Conservation (phyloP, 768 basidiomycete genomes). For the Coprinopsis marcescibilis region DNA sequence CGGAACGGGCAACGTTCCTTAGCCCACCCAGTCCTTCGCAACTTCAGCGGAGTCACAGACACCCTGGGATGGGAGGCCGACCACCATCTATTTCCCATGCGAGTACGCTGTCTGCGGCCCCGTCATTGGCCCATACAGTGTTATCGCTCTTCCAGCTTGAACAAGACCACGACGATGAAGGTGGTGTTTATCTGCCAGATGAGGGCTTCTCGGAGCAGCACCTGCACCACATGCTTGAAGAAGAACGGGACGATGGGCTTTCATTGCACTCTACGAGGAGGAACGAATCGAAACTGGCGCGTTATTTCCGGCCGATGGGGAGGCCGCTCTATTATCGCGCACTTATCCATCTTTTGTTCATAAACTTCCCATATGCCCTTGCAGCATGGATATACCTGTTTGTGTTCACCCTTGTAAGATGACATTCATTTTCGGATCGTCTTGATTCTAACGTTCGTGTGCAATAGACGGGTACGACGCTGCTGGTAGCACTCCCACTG, state of each 20-base stretch:
- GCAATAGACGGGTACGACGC: constrained; percentile 65
- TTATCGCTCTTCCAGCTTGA: constrained; percentile 62
- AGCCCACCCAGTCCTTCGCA: constrained; percentile 21
- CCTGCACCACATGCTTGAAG: constrained; percentile 26
- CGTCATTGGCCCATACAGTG: constrained; percentile 64
- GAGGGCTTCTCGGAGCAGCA: constrained; percentile 23
- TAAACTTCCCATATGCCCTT: constrained; percentile 79
- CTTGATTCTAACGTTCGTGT: neutral
- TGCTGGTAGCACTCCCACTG: constrained; percentile 73
- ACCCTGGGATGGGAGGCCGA: too few relatives aligned
- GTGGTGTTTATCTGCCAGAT: constrained; percentile 5
- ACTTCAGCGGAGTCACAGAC: constrained; percentile 18
- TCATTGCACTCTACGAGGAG: constrained; percentile 10
- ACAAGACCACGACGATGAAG: constrained; percentile 22
- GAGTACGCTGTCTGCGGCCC: constrained; percentile 50
- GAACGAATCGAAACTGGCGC: constrained; percentile 31
- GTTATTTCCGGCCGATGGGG: constrained; percentile 62
- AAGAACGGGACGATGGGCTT: constrained; percentile 19
- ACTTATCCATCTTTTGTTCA: constrained; percentile 59
- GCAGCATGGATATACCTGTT: constrained; percentile 77
- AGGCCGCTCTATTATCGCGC: constrained; percentile 56
- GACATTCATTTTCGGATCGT: constrained; percentile 1
- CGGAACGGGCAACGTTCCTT: constrained; percentile 44
- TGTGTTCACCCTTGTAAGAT: constrained; percentile 71
- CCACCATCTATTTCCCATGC: constrained; percentile 54